A percentile compares a stretch with the other conserved stretches of the same genome.
Conservation (phyloP, 129 eudicot species). For the Pittosporum tobira region DNA sequence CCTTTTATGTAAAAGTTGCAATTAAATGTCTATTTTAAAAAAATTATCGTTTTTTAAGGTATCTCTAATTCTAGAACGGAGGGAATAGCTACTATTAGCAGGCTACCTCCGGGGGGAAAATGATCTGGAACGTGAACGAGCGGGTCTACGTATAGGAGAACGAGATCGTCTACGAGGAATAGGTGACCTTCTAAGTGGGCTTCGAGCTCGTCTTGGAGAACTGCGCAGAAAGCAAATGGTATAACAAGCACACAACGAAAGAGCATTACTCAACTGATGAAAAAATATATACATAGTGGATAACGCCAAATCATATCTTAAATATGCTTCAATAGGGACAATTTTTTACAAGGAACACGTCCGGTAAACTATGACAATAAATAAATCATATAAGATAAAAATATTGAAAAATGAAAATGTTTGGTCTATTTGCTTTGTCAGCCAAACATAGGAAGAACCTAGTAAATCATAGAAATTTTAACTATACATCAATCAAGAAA, state of each 20-base stretch:
- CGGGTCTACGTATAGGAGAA: constrained; percentile 71
- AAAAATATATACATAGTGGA: not conserved
- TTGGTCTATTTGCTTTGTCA: no score
- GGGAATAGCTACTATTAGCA: no score
- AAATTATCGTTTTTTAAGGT: no score
- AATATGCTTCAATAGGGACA: not conserved
- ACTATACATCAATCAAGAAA: no score
- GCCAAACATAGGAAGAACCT: no score
- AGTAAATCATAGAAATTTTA: no score
- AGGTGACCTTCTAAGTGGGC: constrained; percentile 92
- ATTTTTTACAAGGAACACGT: no score
- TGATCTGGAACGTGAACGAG: constrained; percentile 67
- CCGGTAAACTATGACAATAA: no score
- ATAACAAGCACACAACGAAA: not conserved
- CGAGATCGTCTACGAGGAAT: constrained; percentile 81
- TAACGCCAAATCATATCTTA: not conserved
- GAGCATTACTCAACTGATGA: not conserved
- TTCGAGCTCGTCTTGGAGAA: constrained; percentile 62
- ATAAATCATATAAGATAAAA: no score
- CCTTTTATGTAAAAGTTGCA: no score
- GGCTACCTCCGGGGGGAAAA: constrained; percentile 76
- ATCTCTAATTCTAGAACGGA: not conserved
- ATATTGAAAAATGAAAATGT: no score
- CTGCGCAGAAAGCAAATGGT: constrained; percentile 7
- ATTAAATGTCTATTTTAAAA: no score